Percentiles rank a stretch among this genome's conserved stretches.
These are phyloP conservation scores for Trichoderma simmonsii DNA, from an alignment of 2,329 filamentous ascomycete genomes.

Conservation along the genomic window DNA sequence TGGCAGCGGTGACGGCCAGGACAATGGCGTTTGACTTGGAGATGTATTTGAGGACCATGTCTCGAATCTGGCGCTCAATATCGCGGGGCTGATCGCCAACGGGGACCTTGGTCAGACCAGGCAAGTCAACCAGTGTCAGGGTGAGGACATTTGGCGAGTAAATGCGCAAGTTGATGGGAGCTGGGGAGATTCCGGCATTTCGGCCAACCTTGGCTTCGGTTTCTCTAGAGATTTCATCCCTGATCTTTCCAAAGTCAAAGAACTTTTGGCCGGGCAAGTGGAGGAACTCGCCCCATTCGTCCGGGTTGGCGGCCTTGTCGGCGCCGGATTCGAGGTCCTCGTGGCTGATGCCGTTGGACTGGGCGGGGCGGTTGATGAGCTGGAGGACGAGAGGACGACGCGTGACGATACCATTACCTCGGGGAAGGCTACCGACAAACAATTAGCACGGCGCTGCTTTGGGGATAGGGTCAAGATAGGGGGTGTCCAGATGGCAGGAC, in stretches of 20 bases:
- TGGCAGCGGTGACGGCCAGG: constrained; percentile 91
- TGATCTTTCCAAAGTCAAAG: constrained; percentile 96
- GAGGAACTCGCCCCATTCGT: constrained; percentile 99
- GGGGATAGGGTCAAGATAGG: not conserved
- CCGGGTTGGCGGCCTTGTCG: constrained; percentile 84
- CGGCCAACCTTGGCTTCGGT: constrained; percentile 94
- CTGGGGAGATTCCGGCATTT: constrained; percentile 94
- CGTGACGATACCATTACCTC: constrained; percentile 96
- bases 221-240: constrained; percentile 95
- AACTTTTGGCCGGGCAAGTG: constrained; percentile 98
- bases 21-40: constrained; percentile 98
- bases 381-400: constrained; percentile 93
- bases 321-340: constrained; percentile 63
- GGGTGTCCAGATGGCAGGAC: constrained; percentile 35
- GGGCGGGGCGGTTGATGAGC: constrained; percentile 84
- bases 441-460: not conserved
- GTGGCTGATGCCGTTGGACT: constrained; percentile 70
- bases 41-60: constrained; percentile 99
- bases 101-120: constrained; percentile 92
- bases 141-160: constrained; percentile 98
- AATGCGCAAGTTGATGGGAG: constrained; percentile 95
- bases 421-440: constrained; percentile 67
- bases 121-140: constrained; percentile 91
- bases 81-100: constrained; percentile 95
- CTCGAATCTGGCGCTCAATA: constrained; percentile 93